These are phyloP conservation scores for Naganishia albida DNA, from an alignment of 1,284 basidiomycete genomes.

Conservation along the genomic window DNA sequence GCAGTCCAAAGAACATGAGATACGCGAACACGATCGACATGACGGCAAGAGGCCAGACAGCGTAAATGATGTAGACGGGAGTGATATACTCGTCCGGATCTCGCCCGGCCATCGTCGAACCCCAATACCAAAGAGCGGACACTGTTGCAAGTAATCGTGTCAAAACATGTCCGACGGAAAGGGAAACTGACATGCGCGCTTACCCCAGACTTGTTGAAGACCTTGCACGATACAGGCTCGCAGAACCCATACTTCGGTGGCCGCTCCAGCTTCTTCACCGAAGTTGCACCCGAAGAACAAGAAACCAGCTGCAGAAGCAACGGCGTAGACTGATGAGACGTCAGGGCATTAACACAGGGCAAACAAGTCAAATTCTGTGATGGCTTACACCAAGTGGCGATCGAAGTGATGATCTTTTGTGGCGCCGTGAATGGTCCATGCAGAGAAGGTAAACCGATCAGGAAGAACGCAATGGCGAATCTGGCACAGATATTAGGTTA, in stretches of 20 bases:
- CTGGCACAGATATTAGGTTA: constrained; percentile 33
- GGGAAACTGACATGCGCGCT: not conserved
- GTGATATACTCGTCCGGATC: constrained; percentile 48
- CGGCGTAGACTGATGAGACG: constrained; percentile 63
- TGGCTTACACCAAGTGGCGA: constrained; percentile 68
- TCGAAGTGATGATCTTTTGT: constrained; percentile 68
- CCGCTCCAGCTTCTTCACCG: constrained; percentile 90
- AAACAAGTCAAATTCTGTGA: not conserved
- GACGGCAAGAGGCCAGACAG: constrained; percentile 78
- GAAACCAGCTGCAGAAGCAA: constrained; percentile 85
- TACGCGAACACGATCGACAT: constrained; percentile 75
- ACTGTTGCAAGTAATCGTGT: constrained; percentile 45
- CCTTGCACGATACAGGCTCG: constrained; percentile 89
- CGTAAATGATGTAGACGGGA: constrained; percentile 60
- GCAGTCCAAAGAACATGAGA: constrained; percentile 78
- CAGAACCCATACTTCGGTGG: constrained; percentile 85
- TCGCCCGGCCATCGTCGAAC: constrained; percentile 67
- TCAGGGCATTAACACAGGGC: too few relatives aligned
- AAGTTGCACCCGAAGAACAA: constrained; percentile 92
- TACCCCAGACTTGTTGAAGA: constrained; percentile 82
- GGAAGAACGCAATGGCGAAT: constrained; percentile 82
- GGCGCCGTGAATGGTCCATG: constrained; percentile 63
- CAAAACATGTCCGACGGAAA: not conserved
- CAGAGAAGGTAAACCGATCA: constrained; percentile 82
- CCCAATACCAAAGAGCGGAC: constrained; percentile 92